Percentiles rank a stretch among this genome's conserved stretches.
Evolutionary conservation across 177 flowering plant species (phyloP).

Genomic region (Vitis hybrid): DNA sequence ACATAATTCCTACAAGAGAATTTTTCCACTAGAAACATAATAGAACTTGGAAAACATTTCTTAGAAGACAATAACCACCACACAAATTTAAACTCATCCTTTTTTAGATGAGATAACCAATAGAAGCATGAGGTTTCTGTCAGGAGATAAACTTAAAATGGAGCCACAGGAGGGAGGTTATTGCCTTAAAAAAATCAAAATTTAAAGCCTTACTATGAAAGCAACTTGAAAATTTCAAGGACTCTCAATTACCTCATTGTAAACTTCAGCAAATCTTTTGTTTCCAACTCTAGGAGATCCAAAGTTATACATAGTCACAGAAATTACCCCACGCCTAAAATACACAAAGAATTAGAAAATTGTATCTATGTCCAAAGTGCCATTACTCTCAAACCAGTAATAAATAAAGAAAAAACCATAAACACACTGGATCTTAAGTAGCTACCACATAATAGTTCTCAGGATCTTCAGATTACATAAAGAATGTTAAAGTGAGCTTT

Average conservation of each 20-base stretch:
- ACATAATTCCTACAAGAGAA: no score
- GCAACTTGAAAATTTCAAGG: not conserved
- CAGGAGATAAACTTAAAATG: no score
- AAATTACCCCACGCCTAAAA: constrained; percentile 65
- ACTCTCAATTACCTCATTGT: constrained; percentile 69
- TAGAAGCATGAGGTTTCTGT: no score
- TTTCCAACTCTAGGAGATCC: constrained; percentile 99
- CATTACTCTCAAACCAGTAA: not conserved
- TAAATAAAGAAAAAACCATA: not conserved
- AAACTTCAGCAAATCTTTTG: constrained; percentile 79
- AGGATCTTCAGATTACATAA: no score
- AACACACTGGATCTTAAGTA: not conserved
- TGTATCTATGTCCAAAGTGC: not conserved
- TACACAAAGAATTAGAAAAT: constrained; percentile 3
- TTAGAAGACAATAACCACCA: no score
- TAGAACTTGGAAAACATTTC: no score
- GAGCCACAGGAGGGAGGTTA: no score
- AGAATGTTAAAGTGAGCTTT: no score
- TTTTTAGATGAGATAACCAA: no score
- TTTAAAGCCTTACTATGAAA: not conserved
- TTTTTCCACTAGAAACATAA: no score
- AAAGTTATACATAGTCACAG: constrained; percentile 93
- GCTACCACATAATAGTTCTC: no score
- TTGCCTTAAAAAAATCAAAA: not conserved
- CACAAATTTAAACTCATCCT: no score